Evolutionary conservation across 768 basidiomycete genomes (phyloP), one percentile per base, ranked within the genome.

Genomic region (Leccinum ochraceum): DNA sequence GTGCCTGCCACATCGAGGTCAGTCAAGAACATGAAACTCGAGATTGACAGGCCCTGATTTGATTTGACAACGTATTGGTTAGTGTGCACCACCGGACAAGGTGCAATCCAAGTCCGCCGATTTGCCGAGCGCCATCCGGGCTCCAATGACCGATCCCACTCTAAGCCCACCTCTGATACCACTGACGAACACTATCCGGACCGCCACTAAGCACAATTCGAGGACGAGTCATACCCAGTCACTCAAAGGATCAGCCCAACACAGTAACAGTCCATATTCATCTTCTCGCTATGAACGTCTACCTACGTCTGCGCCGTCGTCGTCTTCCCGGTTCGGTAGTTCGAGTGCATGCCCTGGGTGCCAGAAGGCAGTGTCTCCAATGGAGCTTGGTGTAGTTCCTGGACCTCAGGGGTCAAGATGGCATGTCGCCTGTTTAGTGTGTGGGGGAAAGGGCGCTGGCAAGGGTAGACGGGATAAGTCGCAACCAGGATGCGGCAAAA

Each of bases 351-450:
- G 92, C 66, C 90, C 91, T 10, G 91, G 89, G 26, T 94, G 92
- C 71, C 79, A 78, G 56, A 85, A 83, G 36, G 69, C 83, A 0
- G 92, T 94, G 13, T 90, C 89, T 16, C 83, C 83, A 1, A 93
- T 94, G 91, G 92, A 94, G 67, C 80, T 83, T 60, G 92, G 92
- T 9, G 91, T 94, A 32, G 88, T 94, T 42, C 87, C 90, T 28
- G 92, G 92, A 5, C 92, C 92, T 24, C 87, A 90, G 61, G 89
- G 89, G 37, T 86, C 87, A 34, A 82, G 83, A 63, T 94, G 92
- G 92, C 92, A 94, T 71, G 78, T 81, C 7, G 69, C 80, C 42
- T 94, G 92, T 72, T 79, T 94, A 53, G 80, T 92, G 6, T 94
- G 92, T 67, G 92, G 92, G 1, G 92, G 92, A 1, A 90, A 85